A percentile compares a stretch with the other conserved stretches of the same genome.
phyloP scores from a whole-genome alignment of 2,329 filamentous ascomycete species.

The Botrytis pseudocinerea region DNA sequence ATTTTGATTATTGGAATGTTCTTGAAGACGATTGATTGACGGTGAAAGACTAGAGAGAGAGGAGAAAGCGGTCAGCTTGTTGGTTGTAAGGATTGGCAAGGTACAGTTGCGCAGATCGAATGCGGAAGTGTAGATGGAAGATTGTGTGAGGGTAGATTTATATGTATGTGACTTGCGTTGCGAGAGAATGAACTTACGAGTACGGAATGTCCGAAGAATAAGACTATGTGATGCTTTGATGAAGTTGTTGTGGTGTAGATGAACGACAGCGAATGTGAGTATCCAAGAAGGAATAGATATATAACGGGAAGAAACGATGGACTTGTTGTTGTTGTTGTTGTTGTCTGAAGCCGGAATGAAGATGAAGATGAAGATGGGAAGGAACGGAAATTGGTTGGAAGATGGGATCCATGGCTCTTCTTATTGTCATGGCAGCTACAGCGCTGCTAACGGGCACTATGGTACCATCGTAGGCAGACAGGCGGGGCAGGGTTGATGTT shows the following conservation, averaged over 20 bases:
- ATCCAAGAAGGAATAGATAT: not conserved
- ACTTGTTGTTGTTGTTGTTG: not conserved
- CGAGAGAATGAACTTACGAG: conserved; percentile 1
- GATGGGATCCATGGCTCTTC: not conserved
- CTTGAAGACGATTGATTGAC: not conserved
- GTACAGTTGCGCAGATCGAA: not conserved
- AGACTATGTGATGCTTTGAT: not conserved
- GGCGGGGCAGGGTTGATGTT: not conserved
- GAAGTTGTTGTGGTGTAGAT: not conserved
- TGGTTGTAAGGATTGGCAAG: not conserved
- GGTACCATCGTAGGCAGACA: not conserved
- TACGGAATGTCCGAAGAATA: not conserved
- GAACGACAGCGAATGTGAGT: not conserved
- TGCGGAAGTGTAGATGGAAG: not conserved
- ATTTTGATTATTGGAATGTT: conserved; percentile 31
- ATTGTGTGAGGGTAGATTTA: not conserved
- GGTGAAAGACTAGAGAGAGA: not conserved
- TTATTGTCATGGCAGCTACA: not conserved
- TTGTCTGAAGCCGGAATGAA: not conserved
- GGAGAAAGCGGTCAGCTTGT: not conserved
- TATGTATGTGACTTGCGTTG: not conserved
- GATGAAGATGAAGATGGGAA: not conserved
- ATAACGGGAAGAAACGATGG: not conserved
- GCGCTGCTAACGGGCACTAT: not conserved
- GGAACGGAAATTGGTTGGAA: not conserved